Base-by-base conservation (phyloP, 495 filamentous ascomycete species). In the Pseudomonodictys pantanalensis region DNA sequence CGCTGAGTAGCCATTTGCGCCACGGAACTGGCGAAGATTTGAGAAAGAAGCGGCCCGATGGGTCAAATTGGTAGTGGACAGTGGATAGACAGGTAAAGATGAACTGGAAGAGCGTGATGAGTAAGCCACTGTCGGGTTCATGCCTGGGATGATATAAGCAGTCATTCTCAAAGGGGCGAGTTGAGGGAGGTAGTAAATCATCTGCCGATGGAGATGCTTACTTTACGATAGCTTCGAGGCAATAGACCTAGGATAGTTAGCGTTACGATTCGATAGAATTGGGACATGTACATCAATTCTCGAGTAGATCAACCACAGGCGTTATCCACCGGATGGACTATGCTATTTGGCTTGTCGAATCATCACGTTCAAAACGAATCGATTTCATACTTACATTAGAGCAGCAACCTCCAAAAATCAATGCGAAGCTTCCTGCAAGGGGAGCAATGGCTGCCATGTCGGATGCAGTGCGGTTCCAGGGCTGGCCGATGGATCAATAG, bases 331-430 rank as follows among this genome's bases (percentile, higher is more conserved):
- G n/a, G n/a, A n/a, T n/a, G n/a, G n/a, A n/a, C n/a, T n/a, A n/a
- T n/a, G n/a, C n/a, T n/a, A n/a, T n/a, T n/a, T n/a, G n/a, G n/a
- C n/a, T n/a, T n/a, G n/a, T n/a, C n/a, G n/a, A n/a, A n/a, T n/a
- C n/a, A n/a, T n/a, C n/a, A n/a, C n/a, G n/a, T n/a, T n/a, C n/a
- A n/a, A n/a, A n/a, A n/a, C n/a, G n/a, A n/a, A n/a, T n/a, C n/a
- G n/a, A n/a, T 17, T n/a, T 3, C 8, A 24, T 25, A 44, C 56
- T 73, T 72, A 98, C 93, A 79, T 97, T 99, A 28, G 91, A 91
- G 78, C 93, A 99, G 70, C 93, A 99, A 32, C 93, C 93, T 35
- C 95, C 93, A 70, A 98, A 96, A 45, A 98, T 98, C 54, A 97
- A 78, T 22, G 79, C 83, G n/a, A 90, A 76, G 78, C 95, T 93